Evolutionary conservation across 768 basidiomycete genomes (phyloP), one percentile per base, ranked within the genome.

Genomic region (Tricholoma flavovirens): DNA sequence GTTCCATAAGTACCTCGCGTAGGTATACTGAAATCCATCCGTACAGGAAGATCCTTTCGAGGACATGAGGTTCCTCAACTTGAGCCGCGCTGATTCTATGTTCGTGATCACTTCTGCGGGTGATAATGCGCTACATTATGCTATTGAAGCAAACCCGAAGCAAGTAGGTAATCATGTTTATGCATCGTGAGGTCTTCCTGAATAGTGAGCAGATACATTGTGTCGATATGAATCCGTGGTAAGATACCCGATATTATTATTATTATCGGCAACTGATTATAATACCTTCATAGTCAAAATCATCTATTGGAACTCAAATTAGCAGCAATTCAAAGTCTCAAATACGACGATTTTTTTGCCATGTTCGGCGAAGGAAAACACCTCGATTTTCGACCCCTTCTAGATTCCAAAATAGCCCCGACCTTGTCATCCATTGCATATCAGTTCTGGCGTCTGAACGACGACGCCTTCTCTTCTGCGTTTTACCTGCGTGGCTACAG

Each of bases 231-330:
- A 88, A 88, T 66, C 84, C 86, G 3, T 82, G 75, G 72, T 79
- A 62, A 6, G 64, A 49, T 12, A 14, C 61, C 60, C 57, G 60
- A 62, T 51, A 56, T 14, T 14, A 15, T 32, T 11, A 32, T 12
- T 12, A 32, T 14, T 14, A 5, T 14, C 15, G 29, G 15, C 17
- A 5, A 32, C 19, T 53, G 22, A 57, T n/a, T n/a, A n/a, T 30
- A 40, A 56, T 66, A 32, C 42, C 38, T 43, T 59, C 64, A 35
- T 19, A 81, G 84, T 62, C 87, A 89, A 76, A 84, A 85, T 2
- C 88, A 90, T 66, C 77, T 91, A 9, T 73, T 90, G 26, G 89
- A 91, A 69, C 77, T 91, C 32, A 91, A 90, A 69, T 79, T 90
- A 2, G 88, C 88, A 2, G 79, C 83, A 0, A 75, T 86, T 54